Percentiles rank a stretch among this genome's conserved stretches.
Evolutionary conservation across 1,139 yeast species (phyloP).

Genomic region (Suhomyces choctaworum): DNA sequence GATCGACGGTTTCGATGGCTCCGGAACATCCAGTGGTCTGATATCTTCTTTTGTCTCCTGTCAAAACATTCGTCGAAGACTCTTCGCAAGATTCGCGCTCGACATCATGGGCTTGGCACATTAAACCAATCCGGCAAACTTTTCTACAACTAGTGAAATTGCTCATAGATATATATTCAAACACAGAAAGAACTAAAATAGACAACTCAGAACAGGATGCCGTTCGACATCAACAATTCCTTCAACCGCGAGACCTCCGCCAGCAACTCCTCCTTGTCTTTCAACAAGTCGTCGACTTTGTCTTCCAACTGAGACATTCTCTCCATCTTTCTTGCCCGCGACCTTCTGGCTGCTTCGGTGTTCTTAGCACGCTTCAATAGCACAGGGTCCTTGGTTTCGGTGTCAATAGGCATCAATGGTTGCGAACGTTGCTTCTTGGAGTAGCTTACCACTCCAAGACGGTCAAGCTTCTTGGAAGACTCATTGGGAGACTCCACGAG

Average conservation of each 20-base stretch:
- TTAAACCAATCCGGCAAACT: too few relatives aligned
- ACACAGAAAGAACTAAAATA: too few relatives aligned
- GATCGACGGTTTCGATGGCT: too few relatives aligned
- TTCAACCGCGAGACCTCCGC: slow-evolving; percentile 60
- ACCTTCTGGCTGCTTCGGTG: slow-evolving; percentile 96
- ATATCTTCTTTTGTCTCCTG: too few relatives aligned
- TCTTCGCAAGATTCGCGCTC: too few relatives aligned
- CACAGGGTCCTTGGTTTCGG: slow-evolving; percentile 62
- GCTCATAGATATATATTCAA: slow-evolving; percentile 7
- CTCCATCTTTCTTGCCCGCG: slow-evolving; percentile 90
- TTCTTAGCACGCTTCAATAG: slow-evolving; percentile 88
- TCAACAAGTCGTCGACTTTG: slow-evolving; percentile 64
- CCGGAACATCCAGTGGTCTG: too few relatives aligned
- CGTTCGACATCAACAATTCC: slow-evolving; percentile 40
- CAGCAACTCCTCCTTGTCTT: slow-evolving; percentile 55
- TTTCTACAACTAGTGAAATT: too few relatives aligned
- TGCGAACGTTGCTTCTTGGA: slow-evolving; percentile 61
- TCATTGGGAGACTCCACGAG: neutral
- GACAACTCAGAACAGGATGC: slow-evolving; percentile 8
- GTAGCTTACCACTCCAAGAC: slow-evolving; percentile 63
- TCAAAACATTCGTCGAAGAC: too few relatives aligned
- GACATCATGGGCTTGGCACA: too few relatives aligned
- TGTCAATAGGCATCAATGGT: slow-evolving; percentile 65
- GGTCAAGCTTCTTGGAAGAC: slow-evolving; percentile 43
- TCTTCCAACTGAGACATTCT: slow-evolving; percentile 82